These are phyloP conservation scores for Tubosaeta brunneosetosa DNA, from an alignment of 768 basidiomycete species.

Conservation along the genomic window DNA sequence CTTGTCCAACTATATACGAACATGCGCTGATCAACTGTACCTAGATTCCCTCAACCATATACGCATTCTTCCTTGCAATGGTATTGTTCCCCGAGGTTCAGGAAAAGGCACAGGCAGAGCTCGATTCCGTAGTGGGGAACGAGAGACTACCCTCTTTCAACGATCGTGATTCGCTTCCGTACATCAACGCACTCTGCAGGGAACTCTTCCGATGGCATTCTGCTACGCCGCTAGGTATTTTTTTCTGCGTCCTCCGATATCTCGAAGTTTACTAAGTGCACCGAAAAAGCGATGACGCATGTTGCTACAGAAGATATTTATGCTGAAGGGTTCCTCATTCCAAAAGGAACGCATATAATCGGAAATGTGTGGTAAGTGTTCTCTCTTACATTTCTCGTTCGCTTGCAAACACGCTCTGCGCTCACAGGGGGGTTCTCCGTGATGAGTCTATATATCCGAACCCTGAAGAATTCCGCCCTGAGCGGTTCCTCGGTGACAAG, in stretches of 20 bases:
- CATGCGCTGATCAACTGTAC: slow-evolving; percentile 7
- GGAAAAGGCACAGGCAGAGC: no score
- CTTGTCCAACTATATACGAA: slow-evolving; percentile 35
- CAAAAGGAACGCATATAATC: slow-evolving; percentile 19
- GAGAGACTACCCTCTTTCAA: no score
- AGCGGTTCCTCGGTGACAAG: neutral
- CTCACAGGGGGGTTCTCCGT: no score
- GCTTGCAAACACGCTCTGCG: no score
- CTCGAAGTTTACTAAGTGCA: neutral
- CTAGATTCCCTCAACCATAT: slow-evolving; percentile 12
- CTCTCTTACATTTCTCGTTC: neutral
- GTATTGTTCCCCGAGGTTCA: slow-evolving; percentile 15
- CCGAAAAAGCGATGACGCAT: slow-evolving; percentile 12
- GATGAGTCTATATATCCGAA: no score
- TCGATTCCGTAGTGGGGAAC: no score
- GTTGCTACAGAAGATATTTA: slow-evolving; percentile 18
- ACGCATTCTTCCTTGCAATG: slow-evolving; percentile 26
- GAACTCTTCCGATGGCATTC: slow-evolving; percentile 24
- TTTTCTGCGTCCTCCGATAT: slow-evolving; percentile 20
- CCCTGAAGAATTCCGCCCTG: neutral
- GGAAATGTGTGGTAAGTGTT: slow-evolving; percentile 24
- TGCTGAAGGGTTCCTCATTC: slow-evolving; percentile 4
- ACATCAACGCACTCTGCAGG: slow-evolving; percentile 22
- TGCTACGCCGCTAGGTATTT: slow-evolving; percentile 11
- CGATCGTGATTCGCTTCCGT: slow-evolving; percentile 6